Evolutionary conservation across 1,284 basidiomycete genomes (phyloP).

Genomic region (Polyporus tsugae): DNA sequence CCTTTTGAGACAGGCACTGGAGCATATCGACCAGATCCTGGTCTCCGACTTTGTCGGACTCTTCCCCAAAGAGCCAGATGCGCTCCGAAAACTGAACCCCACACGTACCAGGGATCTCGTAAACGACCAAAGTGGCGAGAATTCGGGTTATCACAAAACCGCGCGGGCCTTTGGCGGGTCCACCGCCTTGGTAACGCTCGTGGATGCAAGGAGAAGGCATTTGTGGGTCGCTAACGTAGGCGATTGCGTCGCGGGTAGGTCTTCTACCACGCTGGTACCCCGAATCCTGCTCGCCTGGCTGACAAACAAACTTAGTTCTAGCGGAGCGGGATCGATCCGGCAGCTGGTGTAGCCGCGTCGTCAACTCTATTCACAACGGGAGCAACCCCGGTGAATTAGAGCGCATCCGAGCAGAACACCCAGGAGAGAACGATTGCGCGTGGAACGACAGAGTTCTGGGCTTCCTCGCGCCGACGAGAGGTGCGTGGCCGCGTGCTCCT

Average conservation of each 20-base stretch:
- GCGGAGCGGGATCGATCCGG: slow-evolving; percentile 50
- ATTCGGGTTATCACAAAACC: slow-evolving; percentile 43
- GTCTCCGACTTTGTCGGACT: slow-evolving; percentile 53
- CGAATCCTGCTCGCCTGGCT: slow-evolving; percentile 15
- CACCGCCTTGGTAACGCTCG: slow-evolving; percentile 65
- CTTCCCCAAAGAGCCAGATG: slow-evolving; percentile 47
- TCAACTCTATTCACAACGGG: slow-evolving; percentile 68
- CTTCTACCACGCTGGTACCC: slow-evolving; percentile 11
- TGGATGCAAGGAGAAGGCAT: slow-evolving; percentile 58
- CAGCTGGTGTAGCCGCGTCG: slow-evolving; percentile 50
- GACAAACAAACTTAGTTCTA: slow-evolving; percentile 45
- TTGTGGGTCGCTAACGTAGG: slow-evolving; percentile 76
- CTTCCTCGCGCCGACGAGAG: slow-evolving; percentile 71
- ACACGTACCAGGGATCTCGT: slow-evolving; percentile 39
- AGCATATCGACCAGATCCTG: slow-evolving; percentile 52
- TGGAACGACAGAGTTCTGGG: slow-evolving; percentile 65
- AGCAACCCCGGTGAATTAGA: slow-evolving; percentile 55
- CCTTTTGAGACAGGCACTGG: slow-evolving; percentile 50
- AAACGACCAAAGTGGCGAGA: slow-evolving; percentile 36
- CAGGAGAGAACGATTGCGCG: slow-evolving; percentile 59
- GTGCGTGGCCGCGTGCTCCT: slow-evolving; percentile 45
- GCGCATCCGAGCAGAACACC: slow-evolving; percentile 60
- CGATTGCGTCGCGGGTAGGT: slow-evolving; percentile 68
- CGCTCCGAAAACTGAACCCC: slow-evolving; percentile 35
- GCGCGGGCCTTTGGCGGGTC: slow-evolving; percentile 65